Evolutionary conservation across 192 early-diverging fungal genomes (phyloP), one percentile per base, ranked within the genome.

Genomic region (Coemansia asiatica): DNA sequence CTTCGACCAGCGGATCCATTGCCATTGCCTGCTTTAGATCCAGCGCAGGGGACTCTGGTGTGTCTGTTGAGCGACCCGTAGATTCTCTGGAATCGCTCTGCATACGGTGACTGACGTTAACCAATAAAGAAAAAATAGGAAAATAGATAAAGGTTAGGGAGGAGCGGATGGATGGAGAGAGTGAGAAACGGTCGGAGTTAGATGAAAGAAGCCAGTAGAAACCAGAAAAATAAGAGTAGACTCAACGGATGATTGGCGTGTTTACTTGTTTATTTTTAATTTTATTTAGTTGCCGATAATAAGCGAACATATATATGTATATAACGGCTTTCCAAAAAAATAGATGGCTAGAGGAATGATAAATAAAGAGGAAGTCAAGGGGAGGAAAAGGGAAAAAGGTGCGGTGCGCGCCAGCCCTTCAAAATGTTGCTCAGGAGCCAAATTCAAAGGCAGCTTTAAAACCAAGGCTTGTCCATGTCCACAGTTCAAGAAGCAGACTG

Each of bases 11-110:
- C 12, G 64, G 66, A 56, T 72, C 66, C 60, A 66, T 61, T 23
- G 66, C 50, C 56, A 75, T 63, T 12, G 69, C 63, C 57, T 77
- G 69, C 6, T 61, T 60, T 33, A 68, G 53, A 21, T 63, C 69
- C 23, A 77, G 35, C 31, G n/a, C 10, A 8, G 35, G 1, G 2
- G 35, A 9, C 19, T 55, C 35, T 51, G 16, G 23, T 44, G 23
- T 44, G 19, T 25, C 1, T 23, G 18, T 19, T 2, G 38, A 4
- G 38, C 25, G 23, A 48, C 28, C 29, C 33, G 5, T 4, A 13
- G 7, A 21, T 21, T 48, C 49, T 40, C 16, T 22, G 2, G 59
- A 60, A 13, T 47, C 59, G 59, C 19, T 26, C 15, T 46, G 40
- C 59, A 60, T 60, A 18, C 15, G 6, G 40, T 44, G 40, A 2